Evolutionary conservation across 2,329 filamentous ascomycete species (phyloP), one percentile per base, ranked within the genome.

Genomic region (Coniochaeta hoffmannii): DNA sequence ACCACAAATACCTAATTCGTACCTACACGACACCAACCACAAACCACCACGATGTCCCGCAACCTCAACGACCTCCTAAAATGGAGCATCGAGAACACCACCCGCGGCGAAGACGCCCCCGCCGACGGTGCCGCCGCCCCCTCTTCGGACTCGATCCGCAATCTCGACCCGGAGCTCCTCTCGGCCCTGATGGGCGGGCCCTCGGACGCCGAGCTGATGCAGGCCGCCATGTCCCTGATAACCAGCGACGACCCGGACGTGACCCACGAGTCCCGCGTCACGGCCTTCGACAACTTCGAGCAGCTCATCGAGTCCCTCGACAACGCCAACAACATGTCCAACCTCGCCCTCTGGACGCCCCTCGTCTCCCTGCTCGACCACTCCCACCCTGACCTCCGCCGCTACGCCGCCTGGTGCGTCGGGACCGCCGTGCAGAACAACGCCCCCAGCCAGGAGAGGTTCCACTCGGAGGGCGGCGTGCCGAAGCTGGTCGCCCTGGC

Each of bases 391-490:
- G 88, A 94, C 60, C 76, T 96, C 65, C 79, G 92, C 60, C 84
- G 79, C 64, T 91, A 90, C 82, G 92, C 93, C 2, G 91, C 91
- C n/a, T 96, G 90, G 89, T 97, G 91, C 74, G 76, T 94, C 57
- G 90, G 90, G 53, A 97, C 92, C 6, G 93, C 94, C 10, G 94
- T 99, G 57, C 92, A 97, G 78, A 99, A 99, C 75, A 97, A 99
- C 71, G 80, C 82, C 63, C 87, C 87, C 68, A 86, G 83, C 53
- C 94, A 99, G 74, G 89, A 94, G 73, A 83, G 82, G 53, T 70
- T 84, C 55, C 61, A 82, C 26, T 78, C 77, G 34, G 71, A 79
- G 59, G 88, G 88, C 31, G 90, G 86, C 3, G 76, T 97, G 30
- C 81, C 86, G 35, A 79, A 73, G 31, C 79, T 99, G 22, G 84